A percentile compares a stretch with the other conserved stretches of the same genome.
phyloP scores from a whole-genome alignment of 768 basidiomycete species.

The Hygrocybe punicea region DNA sequence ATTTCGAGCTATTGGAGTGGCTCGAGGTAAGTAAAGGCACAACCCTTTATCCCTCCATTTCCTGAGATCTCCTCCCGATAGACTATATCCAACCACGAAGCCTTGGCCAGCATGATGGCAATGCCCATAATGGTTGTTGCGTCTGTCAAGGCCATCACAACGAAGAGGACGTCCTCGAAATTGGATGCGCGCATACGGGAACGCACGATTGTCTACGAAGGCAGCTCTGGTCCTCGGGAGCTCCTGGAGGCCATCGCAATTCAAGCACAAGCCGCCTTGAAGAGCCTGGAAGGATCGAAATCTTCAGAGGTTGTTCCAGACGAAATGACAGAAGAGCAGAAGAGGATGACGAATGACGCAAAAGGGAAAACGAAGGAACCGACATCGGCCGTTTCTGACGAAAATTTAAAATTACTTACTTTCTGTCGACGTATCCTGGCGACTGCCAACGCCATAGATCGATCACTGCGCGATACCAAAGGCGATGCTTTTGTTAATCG shows the following conservation, averaged over 20 bases:
- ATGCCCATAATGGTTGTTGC: conserved; percentile 92
- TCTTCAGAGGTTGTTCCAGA: conserved; percentile 44
- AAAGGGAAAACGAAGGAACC: conserved; percentile 68
- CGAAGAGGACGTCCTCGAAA: conserved; percentile 48
- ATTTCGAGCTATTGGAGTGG: conserved; percentile 90
- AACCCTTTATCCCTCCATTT: not conserved
- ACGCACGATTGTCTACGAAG: conserved; percentile 84
- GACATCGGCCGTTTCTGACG: conserved; percentile 51
- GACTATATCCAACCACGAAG: conserved; percentile 93
- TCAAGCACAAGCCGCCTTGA: conserved; percentile 88
- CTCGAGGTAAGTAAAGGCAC: conserved; percentile 58
- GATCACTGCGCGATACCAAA: conserved; percentile 84
- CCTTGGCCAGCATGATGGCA: conserved; percentile 91
- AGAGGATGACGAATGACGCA: conserved; percentile 69
- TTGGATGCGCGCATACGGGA: conserved; percentile 61
- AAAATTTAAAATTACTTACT: conserved; percentile 69
- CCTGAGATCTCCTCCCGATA: conserved; percentile 29
- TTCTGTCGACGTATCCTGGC: conserved; percentile 86
- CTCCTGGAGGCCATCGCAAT: conserved; percentile 88
- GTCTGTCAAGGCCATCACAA: conserved; percentile 59
- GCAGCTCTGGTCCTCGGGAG: conserved; percentile 86
- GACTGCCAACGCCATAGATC: conserved; percentile 82
- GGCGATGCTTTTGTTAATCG: conserved; percentile 82
- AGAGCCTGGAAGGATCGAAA: conserved; percentile 72
- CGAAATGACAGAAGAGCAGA: conserved; percentile 86